These are phyloP conservation scores for Hemileccinum hortonii DNA, from an alignment of 1,284 basidiomycete species.

Conservation along the genomic window DNA sequence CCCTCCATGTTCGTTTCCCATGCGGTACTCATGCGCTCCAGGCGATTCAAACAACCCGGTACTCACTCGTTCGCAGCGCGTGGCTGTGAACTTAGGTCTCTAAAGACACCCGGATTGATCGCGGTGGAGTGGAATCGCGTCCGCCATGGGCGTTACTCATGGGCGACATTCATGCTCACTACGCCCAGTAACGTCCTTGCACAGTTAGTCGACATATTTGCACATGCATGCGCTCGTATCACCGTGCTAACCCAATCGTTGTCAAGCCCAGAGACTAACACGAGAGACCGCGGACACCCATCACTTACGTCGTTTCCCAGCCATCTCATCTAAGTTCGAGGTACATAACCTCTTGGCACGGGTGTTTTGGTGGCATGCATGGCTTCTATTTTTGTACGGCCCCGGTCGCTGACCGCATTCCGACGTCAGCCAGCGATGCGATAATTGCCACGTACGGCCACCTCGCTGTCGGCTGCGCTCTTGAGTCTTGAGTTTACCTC, in stretches of 20 bases:
- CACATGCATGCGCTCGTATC: background rate
- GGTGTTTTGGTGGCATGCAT: conserved; percentile 55
- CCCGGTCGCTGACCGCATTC: conserved; percentile 1
- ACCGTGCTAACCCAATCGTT: conserved; percentile 8
- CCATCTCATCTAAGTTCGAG: conserved; percentile 60
- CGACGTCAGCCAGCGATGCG: conserved; percentile 59
- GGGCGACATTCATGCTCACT: conserved; percentile 65
- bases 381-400: too few relatives aligned
- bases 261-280: conserved; percentile 55
- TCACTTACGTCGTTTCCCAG: conserved; percentile 62
- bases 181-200: conserved; percentile 50
- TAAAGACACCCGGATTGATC: conserved; percentile 36
- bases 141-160: conserved; percentile 74
- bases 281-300: conserved; percentile 46
- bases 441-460: conserved; percentile 68
- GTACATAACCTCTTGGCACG: conserved; percentile 66
- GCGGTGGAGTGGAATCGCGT: conserved; percentile 66
- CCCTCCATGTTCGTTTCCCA: conserved; percentile 34
- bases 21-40: conserved; percentile 53
- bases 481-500: conserved; percentile 75
- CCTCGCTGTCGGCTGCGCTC: conserved; percentile 71
- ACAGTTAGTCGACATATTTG: conserved; percentile 42
- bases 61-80: conserved; percentile 63
- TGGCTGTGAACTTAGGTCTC: conserved; percentile 42
- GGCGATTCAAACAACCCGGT: conserved; percentile 58